phyloP scores from a whole-genome alignment of 257 asterid species.

The Fraxinus pennsylvanica region DNA sequence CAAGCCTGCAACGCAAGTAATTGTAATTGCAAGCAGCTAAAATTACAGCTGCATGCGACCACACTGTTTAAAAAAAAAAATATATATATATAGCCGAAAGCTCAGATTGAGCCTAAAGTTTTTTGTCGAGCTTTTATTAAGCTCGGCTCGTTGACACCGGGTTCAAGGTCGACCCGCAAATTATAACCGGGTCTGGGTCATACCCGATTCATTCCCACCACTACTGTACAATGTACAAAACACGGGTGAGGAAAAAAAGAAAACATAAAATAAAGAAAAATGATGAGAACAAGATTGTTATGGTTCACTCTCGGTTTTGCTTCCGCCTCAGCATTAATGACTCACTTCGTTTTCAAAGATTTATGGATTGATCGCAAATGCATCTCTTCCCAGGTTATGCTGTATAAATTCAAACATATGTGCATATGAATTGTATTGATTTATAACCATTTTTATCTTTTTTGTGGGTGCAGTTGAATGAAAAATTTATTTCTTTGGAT shows the following conservation, averaged over 20 bases:
- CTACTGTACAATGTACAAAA: neutral
- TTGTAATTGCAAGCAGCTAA: too few relatives aligned
- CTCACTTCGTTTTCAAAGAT: slow-evolving; percentile 59
- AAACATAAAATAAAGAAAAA: slow-evolving; percentile 19
- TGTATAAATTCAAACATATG: neutral
- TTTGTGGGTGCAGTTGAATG: slow-evolving; percentile 42
- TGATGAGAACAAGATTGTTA: slow-evolving; percentile 59
- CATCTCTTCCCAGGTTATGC: slow-evolving; percentile 48
- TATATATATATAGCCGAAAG: too few relatives aligned
- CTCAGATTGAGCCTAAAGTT: too few relatives aligned
- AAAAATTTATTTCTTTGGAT: slow-evolving; percentile 45
- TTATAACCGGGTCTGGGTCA: neutral
- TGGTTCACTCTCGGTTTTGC: slow-evolving; percentile 67
- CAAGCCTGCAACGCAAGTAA: too few relatives aligned
- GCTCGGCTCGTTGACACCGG: too few relatives aligned
- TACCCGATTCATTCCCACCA: neutral
- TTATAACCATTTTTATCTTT: neutral
- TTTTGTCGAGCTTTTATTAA: too few relatives aligned
- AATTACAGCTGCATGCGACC: too few relatives aligned
- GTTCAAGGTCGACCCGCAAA: neutral
- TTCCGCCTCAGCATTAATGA: slow-evolving; percentile 55
- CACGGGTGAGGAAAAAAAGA: neutral
- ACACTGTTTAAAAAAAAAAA: too few relatives aligned
- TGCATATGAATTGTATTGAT: neutral
- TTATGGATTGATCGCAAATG: slow-evolving; percentile 53